phyloP scores from a whole-genome alignment of 306 rosid genomes.

The Quercus aquifolioides region DNA sequence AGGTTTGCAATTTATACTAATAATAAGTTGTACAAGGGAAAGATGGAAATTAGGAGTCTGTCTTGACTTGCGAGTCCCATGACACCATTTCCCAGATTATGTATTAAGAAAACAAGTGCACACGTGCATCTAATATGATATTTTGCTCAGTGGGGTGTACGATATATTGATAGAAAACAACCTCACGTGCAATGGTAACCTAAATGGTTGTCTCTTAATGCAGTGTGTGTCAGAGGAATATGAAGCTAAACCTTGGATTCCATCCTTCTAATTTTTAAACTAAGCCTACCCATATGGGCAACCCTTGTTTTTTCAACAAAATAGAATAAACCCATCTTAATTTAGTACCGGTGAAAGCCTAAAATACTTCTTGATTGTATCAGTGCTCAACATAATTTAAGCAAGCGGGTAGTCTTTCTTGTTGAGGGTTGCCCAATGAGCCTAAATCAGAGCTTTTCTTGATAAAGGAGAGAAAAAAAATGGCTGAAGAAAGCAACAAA shows the following conservation, averaged over 20 bases:
- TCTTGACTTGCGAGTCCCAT: conserved; percentile 21
- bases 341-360: neutral
- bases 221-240: conserved; percentile 53
- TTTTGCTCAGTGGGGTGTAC: conserved; percentile 36
- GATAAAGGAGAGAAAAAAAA: neutral
- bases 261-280: conserved; percentile 39
- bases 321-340: neutral
- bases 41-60: neutral
- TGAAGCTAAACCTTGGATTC: conserved; percentile 66
- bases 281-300: neutral
- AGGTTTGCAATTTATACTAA: neutral
- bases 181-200: conserved; percentile 63
- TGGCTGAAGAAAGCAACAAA: neutral
- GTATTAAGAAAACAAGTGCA: conserved; percentile 38
- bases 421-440: conserved; percentile 18
- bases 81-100: conserved; percentile 21
- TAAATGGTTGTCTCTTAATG: conserved; percentile 45
- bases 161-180: conserved; percentile 18
- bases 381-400: neutral
- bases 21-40: neutral
- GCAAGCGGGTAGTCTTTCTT: neutral
- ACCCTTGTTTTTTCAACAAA: neutral
- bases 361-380: neutral
- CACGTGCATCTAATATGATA: conserved; percentile 46
- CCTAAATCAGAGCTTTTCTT: neutral